Evolutionary conservation across 2,329 filamentous ascomycete species (phyloP).

Genomic region (Amesomyces nigricolor): DNA sequence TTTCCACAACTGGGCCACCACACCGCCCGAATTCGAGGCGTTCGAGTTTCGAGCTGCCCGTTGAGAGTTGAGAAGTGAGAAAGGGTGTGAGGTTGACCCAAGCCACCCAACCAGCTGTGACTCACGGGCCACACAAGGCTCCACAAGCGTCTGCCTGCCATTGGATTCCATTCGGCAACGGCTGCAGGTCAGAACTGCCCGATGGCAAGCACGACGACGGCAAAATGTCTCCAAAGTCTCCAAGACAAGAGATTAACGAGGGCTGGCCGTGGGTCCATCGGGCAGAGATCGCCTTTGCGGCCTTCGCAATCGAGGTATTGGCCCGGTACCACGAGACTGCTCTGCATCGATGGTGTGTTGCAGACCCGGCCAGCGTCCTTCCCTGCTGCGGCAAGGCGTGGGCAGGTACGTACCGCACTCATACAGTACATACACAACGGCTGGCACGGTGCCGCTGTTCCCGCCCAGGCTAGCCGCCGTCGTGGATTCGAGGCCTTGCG

Average conservation of each 20-base stretch:
- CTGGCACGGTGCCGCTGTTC: conserved; percentile 17
- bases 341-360: conserved; percentile 20
- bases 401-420: conserved; percentile 9
- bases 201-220: no score
- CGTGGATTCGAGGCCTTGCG: conserved; percentile 12
- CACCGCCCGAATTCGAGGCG: neutral
- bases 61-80: neutral
- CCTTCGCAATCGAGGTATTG: conserved; percentile 22
- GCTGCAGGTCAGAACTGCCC: neutral
- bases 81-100: neutral
- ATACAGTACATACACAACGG: neutral
- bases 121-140: conserved; percentile 8
- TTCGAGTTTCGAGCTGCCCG: neutral
- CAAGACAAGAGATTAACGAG: conserved; percentile 15
- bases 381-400: conserved; percentile 13
- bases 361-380: conserved; percentile 16
- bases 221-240: no score
- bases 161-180: neutral
- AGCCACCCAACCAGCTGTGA: neutral
- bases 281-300: conserved; percentile 16
- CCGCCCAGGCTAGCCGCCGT: conserved; percentile 7
- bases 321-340: conserved; percentile 22
- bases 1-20: neutral
- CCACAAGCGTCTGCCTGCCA: neutral
- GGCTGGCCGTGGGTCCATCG: conserved; percentile 4